These are phyloP conservation scores for Metschnikowia borealis DNA, from an alignment of 805 yeast species.

Conservation along the genomic window DNA sequence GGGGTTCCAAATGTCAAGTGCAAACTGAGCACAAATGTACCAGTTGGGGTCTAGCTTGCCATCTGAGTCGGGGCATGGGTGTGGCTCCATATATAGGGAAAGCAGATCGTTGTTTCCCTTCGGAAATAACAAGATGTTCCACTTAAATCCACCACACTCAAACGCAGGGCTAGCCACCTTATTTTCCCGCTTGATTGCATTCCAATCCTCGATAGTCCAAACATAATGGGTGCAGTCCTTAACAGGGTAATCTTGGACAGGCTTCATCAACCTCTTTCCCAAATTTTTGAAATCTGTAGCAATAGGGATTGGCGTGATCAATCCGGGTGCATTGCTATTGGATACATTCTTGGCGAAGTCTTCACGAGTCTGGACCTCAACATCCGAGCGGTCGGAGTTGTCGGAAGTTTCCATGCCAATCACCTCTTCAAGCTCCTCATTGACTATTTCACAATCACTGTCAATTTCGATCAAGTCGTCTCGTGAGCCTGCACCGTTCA, in stretches of 20 bases:
- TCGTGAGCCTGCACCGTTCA: neutral
- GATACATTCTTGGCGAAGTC: neutral
- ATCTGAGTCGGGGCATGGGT: slow-evolving; percentile 36
- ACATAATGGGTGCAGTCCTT: slow-evolving; percentile 34
- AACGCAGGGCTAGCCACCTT: slow-evolving; percentile 47
- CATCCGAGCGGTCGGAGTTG: slow-evolving; percentile 14
- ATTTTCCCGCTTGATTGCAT: slow-evolving; percentile 31
- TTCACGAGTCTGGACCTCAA: slow-evolving; percentile 1
- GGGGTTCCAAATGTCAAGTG: slow-evolving; percentile 81
- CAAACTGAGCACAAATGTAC: slow-evolving; percentile 91
- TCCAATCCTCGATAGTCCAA: slow-evolving; percentile 53
- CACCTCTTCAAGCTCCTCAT: slow-evolving; percentile 10
- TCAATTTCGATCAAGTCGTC: slow-evolving; percentile 11
- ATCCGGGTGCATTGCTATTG: neutral
- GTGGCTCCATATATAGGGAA: slow-evolving; percentile 80
- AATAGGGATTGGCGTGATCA: slow-evolving; percentile 13
- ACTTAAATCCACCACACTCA: slow-evolving; percentile 57
- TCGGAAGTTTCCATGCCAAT: slow-evolving; percentile 18
- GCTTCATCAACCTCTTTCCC: slow-evolving; percentile 33
- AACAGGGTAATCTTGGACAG: slow-evolving; percentile 38
- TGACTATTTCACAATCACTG: slow-evolving; percentile 6
- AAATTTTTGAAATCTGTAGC: slow-evolving; percentile 30
- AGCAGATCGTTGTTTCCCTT: slow-evolving; percentile 58
- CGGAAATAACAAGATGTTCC: slow-evolving; percentile 75
- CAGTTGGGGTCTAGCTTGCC: slow-evolving; percentile 44